A percentile compares a stretch with the other conserved stretches of the same genome.
Conservation (phyloP, 345 rosid species). For the Garcia nutans region DNA sequence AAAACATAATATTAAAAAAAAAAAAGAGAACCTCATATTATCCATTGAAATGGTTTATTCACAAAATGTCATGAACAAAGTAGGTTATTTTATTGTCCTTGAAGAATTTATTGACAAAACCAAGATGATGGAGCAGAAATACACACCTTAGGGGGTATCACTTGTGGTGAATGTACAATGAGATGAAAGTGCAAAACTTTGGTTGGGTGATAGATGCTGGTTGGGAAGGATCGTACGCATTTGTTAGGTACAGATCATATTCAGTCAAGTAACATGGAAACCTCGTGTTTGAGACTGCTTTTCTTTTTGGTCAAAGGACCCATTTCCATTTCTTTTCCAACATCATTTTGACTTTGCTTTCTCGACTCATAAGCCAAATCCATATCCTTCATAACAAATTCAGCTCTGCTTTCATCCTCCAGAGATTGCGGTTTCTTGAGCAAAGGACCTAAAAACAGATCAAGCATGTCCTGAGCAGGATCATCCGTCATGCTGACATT, state of each 20-base stretch:
- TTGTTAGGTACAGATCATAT: constrained; percentile 3
- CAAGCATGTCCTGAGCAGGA: constrained; percentile 56
- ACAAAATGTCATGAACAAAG: neutral
- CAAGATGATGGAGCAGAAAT: constrained; percentile 2
- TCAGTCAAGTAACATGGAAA: constrained; percentile 45
- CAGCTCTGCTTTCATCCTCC: constrained; percentile 24
- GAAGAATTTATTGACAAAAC: neutral
- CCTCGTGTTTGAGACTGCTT: constrained; percentile 51
- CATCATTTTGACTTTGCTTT: constrained; percentile 22
- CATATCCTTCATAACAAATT: constrained; percentile 16
- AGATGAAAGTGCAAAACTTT: neutral
- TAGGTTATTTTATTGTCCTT: neutral
- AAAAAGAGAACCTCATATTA: neutral
- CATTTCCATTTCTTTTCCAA: constrained; percentile 29
- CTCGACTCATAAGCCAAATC: constrained; percentile 15
- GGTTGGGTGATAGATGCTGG: no score
- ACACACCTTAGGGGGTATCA: neutral
- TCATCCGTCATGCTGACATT: constrained; percentile 31
- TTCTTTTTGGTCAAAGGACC: constrained; percentile 37
- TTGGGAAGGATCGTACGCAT: neutral
- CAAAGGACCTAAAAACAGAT: constrained; percentile 55
- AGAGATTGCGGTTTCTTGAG: constrained; percentile 38
- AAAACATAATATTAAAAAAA: neutral
- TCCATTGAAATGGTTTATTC: neutral
- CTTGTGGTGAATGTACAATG: no score